These are phyloP conservation scores for Ehretia macrophylla DNA, from an alignment of 257 asterid species.

Conservation along the genomic window DNA sequence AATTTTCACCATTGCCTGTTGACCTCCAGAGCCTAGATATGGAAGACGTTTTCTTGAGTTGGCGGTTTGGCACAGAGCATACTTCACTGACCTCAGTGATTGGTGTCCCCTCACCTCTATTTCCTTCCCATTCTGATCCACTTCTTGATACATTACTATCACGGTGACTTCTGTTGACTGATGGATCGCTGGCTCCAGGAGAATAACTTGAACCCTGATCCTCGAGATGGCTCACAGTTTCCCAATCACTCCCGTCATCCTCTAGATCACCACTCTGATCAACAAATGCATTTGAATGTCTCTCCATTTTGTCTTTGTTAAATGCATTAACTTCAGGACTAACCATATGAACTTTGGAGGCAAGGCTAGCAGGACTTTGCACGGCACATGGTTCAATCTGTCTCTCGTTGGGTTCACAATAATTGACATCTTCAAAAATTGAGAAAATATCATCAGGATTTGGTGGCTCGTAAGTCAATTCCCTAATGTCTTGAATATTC, in stretches of 20 bases:
- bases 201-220: conserved; percentile 61
- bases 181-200: conserved; percentile 49
- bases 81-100: conserved; percentile 41
- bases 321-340: conserved; percentile 31
- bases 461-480: conserved; percentile 57
- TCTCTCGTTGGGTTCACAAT: conserved; percentile 31
- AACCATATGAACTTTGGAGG: conserved; percentile 32
- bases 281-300: conserved; percentile 25
- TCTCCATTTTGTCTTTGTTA: conserved; percentile 25
- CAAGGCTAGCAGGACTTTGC: conserved; percentile 36
- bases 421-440: conserved; percentile 43
- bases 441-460: conserved; percentile 52
- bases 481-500: conserved; percentile 45
- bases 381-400: conserved; percentile 34
- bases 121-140: conserved; percentile 33
- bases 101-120: conserved; percentile 36
- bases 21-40: conserved; percentile 59
- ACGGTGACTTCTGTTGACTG: conserved; percentile 27
- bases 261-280: conserved; percentile 43
- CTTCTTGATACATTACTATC: conserved; percentile 33
- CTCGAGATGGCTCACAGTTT: conserved; percentile 64
- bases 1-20: conserved; percentile 44
- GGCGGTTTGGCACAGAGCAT: conserved; percentile 27
- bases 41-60: conserved; percentile 44
- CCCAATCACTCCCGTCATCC: conserved; percentile 73